These are phyloP conservation scores for Gastrodia elata DNA, from an alignment of 106 monocot genomes.

Conservation along the genomic window DNA sequence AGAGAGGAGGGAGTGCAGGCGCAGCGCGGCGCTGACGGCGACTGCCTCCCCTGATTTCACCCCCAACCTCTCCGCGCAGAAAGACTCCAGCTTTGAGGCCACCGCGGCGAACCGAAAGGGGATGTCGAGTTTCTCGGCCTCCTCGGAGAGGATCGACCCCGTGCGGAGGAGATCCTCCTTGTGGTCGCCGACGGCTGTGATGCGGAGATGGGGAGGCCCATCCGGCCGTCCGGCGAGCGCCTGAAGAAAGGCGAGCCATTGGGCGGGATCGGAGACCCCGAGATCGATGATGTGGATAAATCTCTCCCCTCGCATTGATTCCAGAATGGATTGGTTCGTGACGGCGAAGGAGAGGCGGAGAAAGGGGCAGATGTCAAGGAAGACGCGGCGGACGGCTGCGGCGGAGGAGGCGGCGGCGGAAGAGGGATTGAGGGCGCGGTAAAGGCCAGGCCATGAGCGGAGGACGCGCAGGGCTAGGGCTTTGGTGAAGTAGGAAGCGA, in stretches of 20 bases:
- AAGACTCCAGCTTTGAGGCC: conserved; percentile 21
- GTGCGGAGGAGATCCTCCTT: conserved; percentile 31
- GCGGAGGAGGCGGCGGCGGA: conserved; percentile 1
- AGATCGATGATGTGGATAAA: conserved; percentile 50
- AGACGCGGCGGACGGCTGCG: conserved; percentile 17
- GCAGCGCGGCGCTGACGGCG: conserved; percentile 43
- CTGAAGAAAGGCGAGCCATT: conserved; percentile 41
- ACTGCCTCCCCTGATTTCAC: conserved; percentile 72
- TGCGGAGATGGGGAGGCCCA: conserved; percentile 48
- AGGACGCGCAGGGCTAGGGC: conserved; percentile 52
- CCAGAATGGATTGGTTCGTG: conserved; percentile 45
- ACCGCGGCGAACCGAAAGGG: conserved; percentile 65
- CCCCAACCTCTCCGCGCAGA: conserved; percentile 37
- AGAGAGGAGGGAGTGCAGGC: conserved; percentile 46
- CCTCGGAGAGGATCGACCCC: conserved; percentile 24
- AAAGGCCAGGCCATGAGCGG: conserved; percentile 37
- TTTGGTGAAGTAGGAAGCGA: conserved; percentile 53
- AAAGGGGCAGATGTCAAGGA: conserved; percentile 45
- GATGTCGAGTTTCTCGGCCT: conserved; percentile 64
- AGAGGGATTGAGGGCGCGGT: conserved; percentile 22
- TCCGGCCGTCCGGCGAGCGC: conserved; percentile 24
- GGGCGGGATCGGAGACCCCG: conserved; percentile 21
- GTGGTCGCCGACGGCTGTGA: conserved; percentile 42
- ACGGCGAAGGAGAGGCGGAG: conserved; percentile 27
- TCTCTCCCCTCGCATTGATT: conserved; percentile 41